Percentiles rank a stretch among this genome's conserved stretches.
These are phyloP conservation scores for Linnemannia hyalina DNA, from an alignment of 192 early-diverging fungal genomes.

Conservation along the genomic window DNA sequence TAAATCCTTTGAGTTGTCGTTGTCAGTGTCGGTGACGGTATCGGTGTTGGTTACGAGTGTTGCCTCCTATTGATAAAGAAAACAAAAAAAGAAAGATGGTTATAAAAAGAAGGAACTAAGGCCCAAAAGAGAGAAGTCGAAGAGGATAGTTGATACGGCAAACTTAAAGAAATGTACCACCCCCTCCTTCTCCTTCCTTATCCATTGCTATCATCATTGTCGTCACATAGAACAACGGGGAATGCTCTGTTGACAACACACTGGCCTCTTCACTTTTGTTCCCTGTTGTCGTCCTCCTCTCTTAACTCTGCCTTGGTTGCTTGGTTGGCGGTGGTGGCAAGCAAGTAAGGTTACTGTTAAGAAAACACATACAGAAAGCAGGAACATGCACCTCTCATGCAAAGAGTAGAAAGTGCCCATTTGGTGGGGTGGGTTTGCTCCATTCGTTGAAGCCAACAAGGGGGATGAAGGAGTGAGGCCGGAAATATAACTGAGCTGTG, in stretches of 20 bases:
- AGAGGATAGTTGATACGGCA: background rate
- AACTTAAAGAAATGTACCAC: background rate
- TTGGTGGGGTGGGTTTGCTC: no score
- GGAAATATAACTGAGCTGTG: no score
- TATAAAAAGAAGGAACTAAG: background rate
- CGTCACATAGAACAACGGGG: background rate
- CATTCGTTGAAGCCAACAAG: no score
- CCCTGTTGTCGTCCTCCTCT: background rate
- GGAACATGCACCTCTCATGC: no score
- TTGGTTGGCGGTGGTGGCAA: no score
- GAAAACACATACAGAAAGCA: background rate
- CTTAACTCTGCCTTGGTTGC: background rate
- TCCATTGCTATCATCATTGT: background rate
- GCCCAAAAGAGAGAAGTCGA: background rate
- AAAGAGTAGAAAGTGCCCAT: no score
- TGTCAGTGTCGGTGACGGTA: background rate
- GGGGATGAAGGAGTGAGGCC: background rate
- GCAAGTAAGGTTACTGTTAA: background rate
- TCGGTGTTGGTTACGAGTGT: background rate
- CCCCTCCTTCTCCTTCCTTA: background rate
- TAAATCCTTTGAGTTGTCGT: no score
- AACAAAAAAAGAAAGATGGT: background rate
- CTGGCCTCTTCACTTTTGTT: background rate
- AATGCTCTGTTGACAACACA: background rate
- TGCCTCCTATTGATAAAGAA: background rate